phyloP scores from a whole-genome alignment of 768 basidiomycete species.

The Tricholoma hemisulphureum region DNA sequence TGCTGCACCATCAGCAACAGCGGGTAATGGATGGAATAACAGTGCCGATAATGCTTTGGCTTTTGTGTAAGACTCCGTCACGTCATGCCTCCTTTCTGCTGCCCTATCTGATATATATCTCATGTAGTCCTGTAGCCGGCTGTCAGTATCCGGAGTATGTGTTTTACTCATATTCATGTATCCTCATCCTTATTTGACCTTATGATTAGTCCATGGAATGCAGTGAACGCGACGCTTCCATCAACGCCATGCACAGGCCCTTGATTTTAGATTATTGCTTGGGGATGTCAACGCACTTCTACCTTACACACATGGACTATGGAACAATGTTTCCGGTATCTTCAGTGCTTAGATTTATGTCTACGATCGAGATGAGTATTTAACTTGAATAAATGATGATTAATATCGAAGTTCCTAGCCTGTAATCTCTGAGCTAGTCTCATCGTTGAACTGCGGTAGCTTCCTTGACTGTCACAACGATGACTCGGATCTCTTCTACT shows the following conservation, averaged over 20 bases:
- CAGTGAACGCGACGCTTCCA: constrained; percentile 48
- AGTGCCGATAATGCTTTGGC: constrained; percentile 57
- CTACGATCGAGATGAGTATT: neutral
- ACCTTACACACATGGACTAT: neutral
- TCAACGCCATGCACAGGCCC: constrained; percentile 40
- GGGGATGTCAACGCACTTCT: neutral
- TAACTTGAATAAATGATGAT: neutral
- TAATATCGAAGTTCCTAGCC: neutral
- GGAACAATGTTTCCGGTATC: neutral
- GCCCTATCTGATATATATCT: constrained; percentile 6
- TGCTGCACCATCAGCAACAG: constrained; percentile 46
- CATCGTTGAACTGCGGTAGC: neutral
- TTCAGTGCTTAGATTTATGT: neutral
- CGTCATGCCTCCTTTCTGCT: neutral
- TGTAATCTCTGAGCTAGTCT: neutral
- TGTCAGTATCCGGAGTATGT: constrained; percentile 62
- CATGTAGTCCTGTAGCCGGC: constrained; percentile 48
- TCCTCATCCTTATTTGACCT: constrained; percentile 1
- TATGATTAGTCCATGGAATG: constrained; percentile 53
- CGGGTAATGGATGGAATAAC: constrained; percentile 79
- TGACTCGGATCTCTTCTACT: too few relatives aligned
- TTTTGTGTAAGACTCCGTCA: constrained; percentile 42
- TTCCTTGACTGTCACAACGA: too few relatives aligned
- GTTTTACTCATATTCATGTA: constrained; percentile 1
- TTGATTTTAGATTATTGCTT: constrained; percentile 1